A percentile compares a stretch with the other conserved stretches of the same genome.
Conservation (phyloP, 208 protist genomes). For the Endotrypanum monterogeii region DNA sequence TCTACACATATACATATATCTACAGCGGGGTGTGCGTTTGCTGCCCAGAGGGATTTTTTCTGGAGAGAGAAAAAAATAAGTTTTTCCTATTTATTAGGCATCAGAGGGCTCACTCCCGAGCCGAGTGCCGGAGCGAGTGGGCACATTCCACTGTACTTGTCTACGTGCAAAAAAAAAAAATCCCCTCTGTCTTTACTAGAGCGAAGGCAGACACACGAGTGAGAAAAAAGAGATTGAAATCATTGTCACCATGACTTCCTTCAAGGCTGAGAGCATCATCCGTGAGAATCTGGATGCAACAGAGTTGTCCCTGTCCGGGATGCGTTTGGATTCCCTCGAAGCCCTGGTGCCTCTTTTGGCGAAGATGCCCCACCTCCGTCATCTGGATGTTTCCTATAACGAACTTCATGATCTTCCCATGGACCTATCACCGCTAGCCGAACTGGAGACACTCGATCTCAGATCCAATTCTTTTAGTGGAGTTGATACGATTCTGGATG, state of each 20-base stretch:
- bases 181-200: too few species aligned
- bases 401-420: constrained; percentile 49
- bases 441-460: constrained; percentile 54
- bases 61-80: background rate
- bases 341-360: constrained; percentile 52
- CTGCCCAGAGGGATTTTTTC: background rate
- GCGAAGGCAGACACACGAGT: too few species aligned
- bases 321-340: constrained; percentile 47
- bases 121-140: too few species aligned
- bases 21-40: background rate
- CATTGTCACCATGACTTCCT: constrained; percentile 17
- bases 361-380: constrained; percentile 41
- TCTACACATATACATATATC: too few species aligned
- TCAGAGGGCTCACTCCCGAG: background rate
- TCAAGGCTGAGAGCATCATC: constrained; percentile 29
- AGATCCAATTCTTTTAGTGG: constrained; percentile 50
- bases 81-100: background rate
- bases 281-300: constrained; percentile 27
- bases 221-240: background rate
- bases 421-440: constrained; percentile 49
- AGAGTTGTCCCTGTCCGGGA: constrained; percentile 39
- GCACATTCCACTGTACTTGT: background rate
- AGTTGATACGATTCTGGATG: constrained; percentile 47
- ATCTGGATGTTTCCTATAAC: constrained; percentile 54
- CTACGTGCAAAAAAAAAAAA: background rate